Evolutionary conservation across 129 eudicot species (phyloP).

Genomic region (Saposhnikovia divaricata): DNA sequence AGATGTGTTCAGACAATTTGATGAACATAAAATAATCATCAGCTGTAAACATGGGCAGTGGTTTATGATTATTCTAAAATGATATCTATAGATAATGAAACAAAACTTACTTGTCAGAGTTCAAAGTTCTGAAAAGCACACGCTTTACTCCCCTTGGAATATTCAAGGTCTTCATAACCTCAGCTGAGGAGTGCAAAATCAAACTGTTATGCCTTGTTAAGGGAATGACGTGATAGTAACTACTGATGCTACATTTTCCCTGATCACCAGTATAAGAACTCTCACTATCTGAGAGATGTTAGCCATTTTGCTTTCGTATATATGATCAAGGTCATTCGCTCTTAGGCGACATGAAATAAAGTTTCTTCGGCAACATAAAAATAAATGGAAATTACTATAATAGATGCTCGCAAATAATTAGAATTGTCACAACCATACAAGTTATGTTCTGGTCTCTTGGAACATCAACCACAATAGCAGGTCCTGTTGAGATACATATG

Average conservation of each 20-base stretch:
- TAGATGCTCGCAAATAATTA: no score
- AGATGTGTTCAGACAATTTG: neutral
- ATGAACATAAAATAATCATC: neutral
- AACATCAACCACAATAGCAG: constrained; percentile 49
- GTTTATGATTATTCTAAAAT: neutral
- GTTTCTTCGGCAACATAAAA: neutral
- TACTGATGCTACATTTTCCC: neutral
- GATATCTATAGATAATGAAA: no score
- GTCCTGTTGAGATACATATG: constrained; percentile 30
- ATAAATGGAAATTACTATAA: neutral
- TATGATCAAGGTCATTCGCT: no score
- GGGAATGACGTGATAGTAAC: neutral
- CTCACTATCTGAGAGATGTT: neutral
- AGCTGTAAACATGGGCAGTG: no score
- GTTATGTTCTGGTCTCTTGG: constrained; percentile 57
- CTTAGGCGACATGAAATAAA: no score
- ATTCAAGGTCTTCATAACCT: constrained; percentile 45
- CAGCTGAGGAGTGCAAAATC: constrained; percentile 28
- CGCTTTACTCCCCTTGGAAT: constrained; percentile 57
- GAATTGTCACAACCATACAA: constrained; percentile 20
- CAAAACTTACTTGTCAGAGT: constrained; percentile 46
- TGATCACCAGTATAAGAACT: no score
- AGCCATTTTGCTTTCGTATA: neutral
- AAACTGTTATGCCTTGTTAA: neutral
- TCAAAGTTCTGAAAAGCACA: no score